These are phyloP conservation scores for Drechmeria coniospora DNA, from an alignment of 2,329 filamentous ascomycete genomes.

Conservation along the genomic window DNA sequence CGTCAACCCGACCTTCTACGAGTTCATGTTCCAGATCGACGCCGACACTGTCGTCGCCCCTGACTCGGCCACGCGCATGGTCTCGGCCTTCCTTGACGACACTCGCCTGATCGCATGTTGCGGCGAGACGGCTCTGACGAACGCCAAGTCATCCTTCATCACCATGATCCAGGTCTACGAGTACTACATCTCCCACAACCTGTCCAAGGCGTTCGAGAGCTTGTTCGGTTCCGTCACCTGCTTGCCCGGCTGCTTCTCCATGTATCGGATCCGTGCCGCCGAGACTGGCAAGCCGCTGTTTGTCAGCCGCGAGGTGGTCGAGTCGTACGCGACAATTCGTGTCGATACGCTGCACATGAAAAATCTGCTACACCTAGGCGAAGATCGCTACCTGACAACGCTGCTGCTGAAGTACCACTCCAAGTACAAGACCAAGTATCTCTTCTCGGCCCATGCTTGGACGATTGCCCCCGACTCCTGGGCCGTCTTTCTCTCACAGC, in stretches of 20 bases:
- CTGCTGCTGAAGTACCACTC: slow-evolving; percentile 82
- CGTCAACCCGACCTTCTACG: slow-evolving; percentile 96
- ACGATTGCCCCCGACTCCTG: slow-evolving; percentile 93
- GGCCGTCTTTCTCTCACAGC: slow-evolving; percentile 89
- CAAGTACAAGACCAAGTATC: slow-evolving; percentile 97
- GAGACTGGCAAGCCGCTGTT: slow-evolving; percentile 94
- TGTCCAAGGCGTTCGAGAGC: slow-evolving; percentile 93
- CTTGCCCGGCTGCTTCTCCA: slow-evolving; percentile 95
- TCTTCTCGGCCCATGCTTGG: slow-evolving; percentile 83
- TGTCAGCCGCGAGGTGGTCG: slow-evolving; percentile 81
- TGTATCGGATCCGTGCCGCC: slow-evolving; percentile 92
- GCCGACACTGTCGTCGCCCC: slow-evolving; percentile 87
- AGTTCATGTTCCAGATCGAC: slow-evolving; percentile 92
- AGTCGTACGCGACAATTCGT: slow-evolving; percentile 78
- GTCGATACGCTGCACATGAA: slow-evolving; percentile 99
- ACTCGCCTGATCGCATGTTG: slow-evolving; percentile 88
- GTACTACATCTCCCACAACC: slow-evolving; percentile 97
- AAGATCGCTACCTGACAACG: slow-evolving; percentile 94
- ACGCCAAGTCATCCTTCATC: slow-evolving; percentile 82
- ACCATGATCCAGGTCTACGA: slow-evolving; percentile 99
- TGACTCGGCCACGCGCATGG: slow-evolving; percentile 83
- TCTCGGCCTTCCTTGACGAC: slow-evolving; percentile 79
- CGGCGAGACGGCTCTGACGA: slow-evolving; percentile 85
- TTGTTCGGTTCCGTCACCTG: slow-evolving; percentile 96
- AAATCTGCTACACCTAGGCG: slow-evolving; percentile 88